Evolutionary conservation across 1,139 yeast genomes (phyloP).

Genomic region (Meyerozyma carpophila): DNA sequence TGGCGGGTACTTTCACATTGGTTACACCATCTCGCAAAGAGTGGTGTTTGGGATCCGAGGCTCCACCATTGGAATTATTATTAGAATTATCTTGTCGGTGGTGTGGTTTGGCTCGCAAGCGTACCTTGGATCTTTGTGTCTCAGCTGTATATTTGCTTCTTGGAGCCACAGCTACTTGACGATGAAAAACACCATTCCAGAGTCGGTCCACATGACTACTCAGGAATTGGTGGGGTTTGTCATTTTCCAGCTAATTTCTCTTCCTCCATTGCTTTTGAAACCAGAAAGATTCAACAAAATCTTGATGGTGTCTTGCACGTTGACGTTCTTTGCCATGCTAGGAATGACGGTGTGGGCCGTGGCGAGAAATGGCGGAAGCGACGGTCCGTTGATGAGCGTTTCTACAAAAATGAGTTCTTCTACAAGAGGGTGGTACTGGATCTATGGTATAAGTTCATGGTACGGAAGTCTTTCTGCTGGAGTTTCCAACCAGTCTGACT

Average conservation of each 20-base stretch:
- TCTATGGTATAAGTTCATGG: constrained; percentile 37
- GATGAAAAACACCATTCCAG: constrained; percentile 28
- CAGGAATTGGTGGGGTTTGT: constrained; percentile 37
- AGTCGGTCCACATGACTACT: constrained; percentile 29
- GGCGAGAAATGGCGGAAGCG: constrained; percentile 23
- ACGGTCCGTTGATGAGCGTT: constrained; percentile 28
- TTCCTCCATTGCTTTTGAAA: constrained; percentile 28
- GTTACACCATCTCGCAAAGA: constrained; percentile 40
- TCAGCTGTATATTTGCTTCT: constrained; percentile 24
- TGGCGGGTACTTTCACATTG: constrained; percentile 41
- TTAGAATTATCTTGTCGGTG: constrained; percentile 34
- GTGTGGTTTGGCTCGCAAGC: constrained; percentile 38
- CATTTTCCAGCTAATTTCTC: constrained; percentile 33
- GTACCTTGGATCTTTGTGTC: constrained; percentile 35
- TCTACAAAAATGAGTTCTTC: constrained; percentile 1
- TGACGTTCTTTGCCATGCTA: constrained; percentile 35
- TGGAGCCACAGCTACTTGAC: constrained; percentile 22
- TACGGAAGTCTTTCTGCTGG: constrained; percentile 37
- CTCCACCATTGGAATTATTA: constrained; percentile 33
- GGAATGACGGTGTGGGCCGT: constrained; percentile 28
- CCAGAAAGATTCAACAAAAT: constrained; percentile 32
- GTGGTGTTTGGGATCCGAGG: constrained; percentile 42
- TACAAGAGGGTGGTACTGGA: constrained; percentile 32
- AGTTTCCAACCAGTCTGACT: constrained; percentile 38
- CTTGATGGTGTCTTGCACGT: constrained; percentile 29